Evolutionary conservation across 805 yeast species (phyloP), one percentile per base, ranked within the genome.

Genomic region (Komagataella populi): DNA sequence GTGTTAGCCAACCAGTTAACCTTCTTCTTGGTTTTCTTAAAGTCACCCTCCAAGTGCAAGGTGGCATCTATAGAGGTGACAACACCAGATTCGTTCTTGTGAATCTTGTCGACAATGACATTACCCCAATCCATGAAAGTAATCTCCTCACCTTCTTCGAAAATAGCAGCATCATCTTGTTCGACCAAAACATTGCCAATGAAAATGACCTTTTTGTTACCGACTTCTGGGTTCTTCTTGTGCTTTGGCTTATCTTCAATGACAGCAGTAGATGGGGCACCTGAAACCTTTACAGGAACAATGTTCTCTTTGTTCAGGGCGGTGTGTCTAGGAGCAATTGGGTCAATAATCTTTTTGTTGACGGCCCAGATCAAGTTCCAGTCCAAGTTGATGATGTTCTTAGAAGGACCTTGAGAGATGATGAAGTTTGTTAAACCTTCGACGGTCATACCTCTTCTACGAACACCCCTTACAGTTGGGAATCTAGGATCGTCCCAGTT

Each of bases 101-200:
- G 70, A 63, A 90, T 77, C 65, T 80, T 79, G 57, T 84, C 78
- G 57, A 90, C 72, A 57, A 91, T 84, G 53, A 81, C 85, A 66
- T 91, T 91, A 76, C 97, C 98, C 98, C 98, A 91, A 70, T 91
- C 97, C 98, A 91, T 91, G 62, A 91, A 78, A n/a, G 98, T 91
- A 56, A 90, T 74, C 72, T 91, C 98, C 71, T 91, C 98, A 56
- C 84, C 87, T 46, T 81, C 91, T 58, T 76, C 80, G 47, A 75
- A 66, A 6, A 71, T 59, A 55, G 83, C 73, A 48, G 90, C 83
- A 69, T 91, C 98, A 24, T 75, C 91, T 71, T 87, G 96, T 64
- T 90, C 97, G 61, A 91, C 74, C 59, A 87, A 70, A 48, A 86
- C 73, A 51, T 80, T 71, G 53, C 80, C 73, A 57, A 78, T 69